Evolutionary conservation across 768 basidiomycete genomes (phyloP), one percentile per base, ranked within the genome.

Genomic region (Hygrocybe coccinea): DNA sequence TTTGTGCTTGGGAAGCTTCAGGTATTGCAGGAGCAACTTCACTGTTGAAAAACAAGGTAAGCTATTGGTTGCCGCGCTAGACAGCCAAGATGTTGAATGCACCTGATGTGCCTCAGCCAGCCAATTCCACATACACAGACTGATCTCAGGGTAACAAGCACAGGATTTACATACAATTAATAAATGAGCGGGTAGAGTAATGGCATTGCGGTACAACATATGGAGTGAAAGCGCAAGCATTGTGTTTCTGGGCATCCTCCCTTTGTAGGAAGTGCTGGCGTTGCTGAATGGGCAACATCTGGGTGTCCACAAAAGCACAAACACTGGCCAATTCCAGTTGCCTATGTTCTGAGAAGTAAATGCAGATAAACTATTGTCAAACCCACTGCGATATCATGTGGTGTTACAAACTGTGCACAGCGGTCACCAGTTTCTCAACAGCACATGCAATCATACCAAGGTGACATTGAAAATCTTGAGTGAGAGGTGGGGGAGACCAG

Each of bases 241-340:
- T 15, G 19, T 14, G 3, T 34, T 50, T 50, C 49, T 3, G 49
- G 25, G 36, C 49, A 50, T 2, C 49, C 49, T 29, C 49, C 49
- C 21, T 50, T 50, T 8, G 8, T 8, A 29, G 29, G 29, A 8
- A 29, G 29, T 25, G 29, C 29, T 17, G 49, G 44, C 3, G 5
- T 34, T 50, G 33, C 24, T 33, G 49, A 50, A 50, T 50, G 49
- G 15, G 36, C 25, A 17, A 11, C 25, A 24, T 50, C 36, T 19
- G 49, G 17, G 33, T 50, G 49, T 33, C 17, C 49, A 37, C 49
- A 50, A 7, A 50, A 25, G 49, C 49, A 50, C 5, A 50, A 14
- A 2, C 36, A 14, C 15, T 34, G 49, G 33, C 49, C 49, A 50
- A 5, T 50, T n/a, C 25, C n/a, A 11, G 21, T 44, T 8, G 14